Evolutionary conservation across 257 asterid species (phyloP), one percentile per base, ranked within the genome.

Genomic region (Solanum medicagineum): DNA sequence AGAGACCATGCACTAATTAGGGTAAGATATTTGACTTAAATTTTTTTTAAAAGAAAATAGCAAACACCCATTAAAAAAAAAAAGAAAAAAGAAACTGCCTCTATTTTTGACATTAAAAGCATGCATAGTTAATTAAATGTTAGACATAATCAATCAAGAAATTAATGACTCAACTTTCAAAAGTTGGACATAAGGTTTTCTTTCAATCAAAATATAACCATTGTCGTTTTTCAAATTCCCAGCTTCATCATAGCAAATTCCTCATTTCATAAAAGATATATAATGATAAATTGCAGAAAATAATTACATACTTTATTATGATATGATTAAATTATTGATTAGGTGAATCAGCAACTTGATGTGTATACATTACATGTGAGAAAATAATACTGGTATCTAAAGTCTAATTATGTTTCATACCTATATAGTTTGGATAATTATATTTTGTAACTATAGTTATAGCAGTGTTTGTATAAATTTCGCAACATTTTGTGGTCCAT

Each of bases 101-200:
- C 81, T 74, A 0, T n/a, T 74, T 45, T 45, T 74, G 57, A 74
- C 81, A 74, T 74, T 74, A 45, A 74, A 74, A 45, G n/a, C 10
- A 68, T 32, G 4, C 49, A 68, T 16, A 74, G 40, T 74, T 73
- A 40, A 73, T 45, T 73, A 73, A 73, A 73, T 45, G 0, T 74
- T n/a, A 74, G 1, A n/a, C 0, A 22, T 60, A 74, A 45, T 45
- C 8, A 74, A 45, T 74, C 81, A 74, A 74, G 81, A 71, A 20
- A 66, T 14, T 66, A 66, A 71, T 71, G 36, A 5, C 36, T 44
- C 56, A 20, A 44, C 80, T 42, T 71, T 71, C 19, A 44, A 47
- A 71, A 71, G 80, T 71, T 71, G 56, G 19, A 71, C 36, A 71
- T 70, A 70, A 71, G 56, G 11, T 44, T 20, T 71, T n/a, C 54